Evolutionary conservation across 176 grass and related monocot species (phyloP).

Genomic region (Raddia guianensis): DNA sequence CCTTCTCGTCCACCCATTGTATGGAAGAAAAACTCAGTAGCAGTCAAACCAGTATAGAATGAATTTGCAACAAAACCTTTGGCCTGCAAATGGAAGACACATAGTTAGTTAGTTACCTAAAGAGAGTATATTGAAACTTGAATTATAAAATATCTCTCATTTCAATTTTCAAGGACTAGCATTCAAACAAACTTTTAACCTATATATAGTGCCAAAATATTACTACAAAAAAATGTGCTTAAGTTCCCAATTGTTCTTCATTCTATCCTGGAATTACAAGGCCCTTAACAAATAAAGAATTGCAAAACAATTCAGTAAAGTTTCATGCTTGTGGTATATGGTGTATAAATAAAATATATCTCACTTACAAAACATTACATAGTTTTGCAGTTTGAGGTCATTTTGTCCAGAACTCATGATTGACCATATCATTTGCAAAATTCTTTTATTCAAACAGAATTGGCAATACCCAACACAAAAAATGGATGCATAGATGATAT

Average conservation of each 20-base stretch:
- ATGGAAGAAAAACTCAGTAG: conserved; percentile 96
- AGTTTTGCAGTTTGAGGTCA: conserved; percentile 16
- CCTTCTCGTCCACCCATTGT: conserved; percentile 99
- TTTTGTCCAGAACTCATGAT: neutral
- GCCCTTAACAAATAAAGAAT: conserved; percentile 34
- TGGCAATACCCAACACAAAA: conserved; percentile 15
- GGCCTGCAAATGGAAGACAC: conserved; percentile 57
- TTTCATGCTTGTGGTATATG: neutral
- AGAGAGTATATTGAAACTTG: conserved; percentile 19
- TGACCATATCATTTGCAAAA: conserved; percentile 11
- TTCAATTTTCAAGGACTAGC: conserved; percentile 34
- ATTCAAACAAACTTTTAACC: conserved; percentile 23
- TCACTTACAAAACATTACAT: neutral
- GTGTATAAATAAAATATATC: neutral
- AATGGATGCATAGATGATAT: too few species aligned
- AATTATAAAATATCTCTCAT: neutral
- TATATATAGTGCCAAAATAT: neutral
- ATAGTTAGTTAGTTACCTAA: conserved; percentile 37
- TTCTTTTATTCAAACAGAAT: conserved; percentile 19
- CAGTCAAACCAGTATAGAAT: conserved; percentile 93
- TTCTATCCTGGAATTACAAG: neutral
- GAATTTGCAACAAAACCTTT: conserved; percentile 99
- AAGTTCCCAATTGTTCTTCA: neutral
- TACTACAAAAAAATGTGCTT: conserved; percentile 10
- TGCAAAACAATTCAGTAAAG: conserved; percentile 14